Evolutionary conservation across 2,329 filamentous ascomycete species (phyloP).

Genomic region (Macrophomina phaseolina): DNA sequence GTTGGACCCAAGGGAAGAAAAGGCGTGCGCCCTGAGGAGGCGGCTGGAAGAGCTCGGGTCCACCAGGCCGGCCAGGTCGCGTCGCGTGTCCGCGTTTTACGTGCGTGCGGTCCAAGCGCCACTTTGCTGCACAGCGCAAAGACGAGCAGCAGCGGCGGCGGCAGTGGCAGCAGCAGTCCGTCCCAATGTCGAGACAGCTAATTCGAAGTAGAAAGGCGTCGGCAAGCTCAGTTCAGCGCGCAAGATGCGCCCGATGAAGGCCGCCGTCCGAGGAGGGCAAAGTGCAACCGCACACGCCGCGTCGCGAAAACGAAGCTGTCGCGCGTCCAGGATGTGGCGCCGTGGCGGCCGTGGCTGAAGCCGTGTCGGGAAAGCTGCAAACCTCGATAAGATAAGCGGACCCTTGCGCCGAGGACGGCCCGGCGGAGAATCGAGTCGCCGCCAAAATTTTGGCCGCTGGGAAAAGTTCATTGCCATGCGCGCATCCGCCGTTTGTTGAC

Average conservation of each 20-base stretch:
- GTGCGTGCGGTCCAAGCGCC: constrained; percentile 2
- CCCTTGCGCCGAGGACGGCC: constrained; percentile 23
- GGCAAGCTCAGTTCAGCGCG: neutral
- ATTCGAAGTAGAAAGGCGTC: neutral
- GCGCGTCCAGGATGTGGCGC: constrained; percentile 14
- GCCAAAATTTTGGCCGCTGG: constrained; percentile 27
- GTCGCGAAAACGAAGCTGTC: constrained; percentile 21
- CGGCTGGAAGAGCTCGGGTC: constrained; percentile 21
- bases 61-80: constrained; percentile 14
- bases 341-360: neutral
- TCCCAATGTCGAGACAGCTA: constrained; percentile 6
- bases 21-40: constrained; percentile 16
- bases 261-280: neutral
- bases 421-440: constrained; percentile 26
- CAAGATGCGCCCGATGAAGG: constrained; percentile 6
- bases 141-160: neutral
- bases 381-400: constrained; percentile 10
- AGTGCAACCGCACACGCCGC: constrained; percentile 11
- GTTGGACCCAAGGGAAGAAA: constrained; percentile 13
- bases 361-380: neutral
- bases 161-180: neutral
- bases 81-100: constrained; percentile 27
- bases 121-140: constrained; percentile 4
- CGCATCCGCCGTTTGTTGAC: constrained; percentile 18
- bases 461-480: constrained; percentile 18